Percentiles rank a stretch among this genome's conserved stretches.
Conservation (phyloP, 2,329 filamentous ascomycete species). For the Aaosphaeria pasadenensis region DNA sequence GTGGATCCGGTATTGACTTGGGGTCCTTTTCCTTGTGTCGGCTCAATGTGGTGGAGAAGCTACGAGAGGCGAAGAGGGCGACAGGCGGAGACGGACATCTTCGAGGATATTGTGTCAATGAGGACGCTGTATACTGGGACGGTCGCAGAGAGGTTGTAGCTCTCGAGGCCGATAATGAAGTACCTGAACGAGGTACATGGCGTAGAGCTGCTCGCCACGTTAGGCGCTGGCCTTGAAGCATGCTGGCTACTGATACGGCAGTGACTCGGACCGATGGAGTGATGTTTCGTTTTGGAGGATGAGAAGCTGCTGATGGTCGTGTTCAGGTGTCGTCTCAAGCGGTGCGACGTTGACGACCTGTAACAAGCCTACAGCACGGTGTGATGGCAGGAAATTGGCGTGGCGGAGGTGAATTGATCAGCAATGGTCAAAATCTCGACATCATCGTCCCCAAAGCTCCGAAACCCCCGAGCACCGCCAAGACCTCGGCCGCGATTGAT, state of each 20-base stretch:
- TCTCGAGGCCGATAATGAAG: constrained; percentile 28
- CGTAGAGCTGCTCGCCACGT: constrained; percentile 63
- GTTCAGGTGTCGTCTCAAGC: neutral
- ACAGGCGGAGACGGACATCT: constrained; percentile 27
- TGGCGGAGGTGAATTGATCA: constrained; percentile 7
- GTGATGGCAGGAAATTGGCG: constrained; percentile 1
- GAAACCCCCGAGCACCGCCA: constrained; percentile 10
- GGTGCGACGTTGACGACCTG: neutral
- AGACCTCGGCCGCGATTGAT: neutral
- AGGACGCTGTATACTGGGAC: constrained; percentile 27
- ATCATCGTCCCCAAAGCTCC: constrained; percentile 16
- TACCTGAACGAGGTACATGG: constrained; percentile 44
- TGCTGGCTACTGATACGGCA: constrained; percentile 43
- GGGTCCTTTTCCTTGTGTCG: constrained; percentile 57
- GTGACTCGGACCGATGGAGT: neutral
- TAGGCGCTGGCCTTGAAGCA: constrained; percentile 63
- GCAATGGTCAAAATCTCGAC: constrained; percentile 8
- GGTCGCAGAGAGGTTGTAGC: constrained; percentile 23
- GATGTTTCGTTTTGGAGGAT: neutral
- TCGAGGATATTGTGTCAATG: constrained; percentile 18
- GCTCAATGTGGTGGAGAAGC: constrained; percentile 41
- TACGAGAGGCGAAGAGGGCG: constrained; percentile 31
- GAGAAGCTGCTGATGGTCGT: neutral
- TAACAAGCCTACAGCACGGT: neutral
- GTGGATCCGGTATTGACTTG: constrained; percentile 46